Base-by-base conservation (phyloP, 768 basidiomycete genomes). In the Termitomyces eurrhizus region DNA sequence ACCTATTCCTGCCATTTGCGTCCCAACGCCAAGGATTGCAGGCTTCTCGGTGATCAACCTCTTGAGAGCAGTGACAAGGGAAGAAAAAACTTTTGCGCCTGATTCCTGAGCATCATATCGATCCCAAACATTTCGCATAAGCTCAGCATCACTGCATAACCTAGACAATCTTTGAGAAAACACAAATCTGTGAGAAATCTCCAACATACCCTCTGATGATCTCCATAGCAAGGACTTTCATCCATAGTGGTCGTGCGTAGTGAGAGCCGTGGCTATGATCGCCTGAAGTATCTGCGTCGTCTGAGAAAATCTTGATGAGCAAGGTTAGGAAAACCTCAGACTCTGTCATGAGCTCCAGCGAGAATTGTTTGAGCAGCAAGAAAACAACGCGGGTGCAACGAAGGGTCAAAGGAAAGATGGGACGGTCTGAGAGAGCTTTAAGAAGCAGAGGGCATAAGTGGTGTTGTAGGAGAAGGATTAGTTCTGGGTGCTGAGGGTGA, bases 301-400 rank as follows among this genome's bases (percentile, higher is more conserved):
- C 83, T 36, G 81, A 77, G 50, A 88, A 78, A 58, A 87, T 83
- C 60, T 78, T 80, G 63, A 91, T 88, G 24, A 91, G 77, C 35
- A 90, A 75, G 75, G 83, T 84, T 12, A 95, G 77, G 74, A 98
- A 96, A 0, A 92, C 89, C 69, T 97, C 94, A 0, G 91, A 81
- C 72, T 98, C 94, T 0, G 87, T 88, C 57, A 80, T 78, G 50
- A 99, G 79, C 66, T 96, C 89, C 41, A 79, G 75, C 2, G 89
- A 88, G 73, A 97, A 98, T 55, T 95, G 92, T 65, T 96, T 95
- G 58, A 98, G 81, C 7, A 98, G 83, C 44, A 98, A 80, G 75
- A 95, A 98, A 41, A 98, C 89, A 33, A 98, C 93, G 2, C 96
- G 90, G 1, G 90, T 95, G 62, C 93, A 91, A 57, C 97, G 89